Base-by-base conservation (phyloP, 116 monocot genomes). In the Trichopus zeylanicus region DNA sequence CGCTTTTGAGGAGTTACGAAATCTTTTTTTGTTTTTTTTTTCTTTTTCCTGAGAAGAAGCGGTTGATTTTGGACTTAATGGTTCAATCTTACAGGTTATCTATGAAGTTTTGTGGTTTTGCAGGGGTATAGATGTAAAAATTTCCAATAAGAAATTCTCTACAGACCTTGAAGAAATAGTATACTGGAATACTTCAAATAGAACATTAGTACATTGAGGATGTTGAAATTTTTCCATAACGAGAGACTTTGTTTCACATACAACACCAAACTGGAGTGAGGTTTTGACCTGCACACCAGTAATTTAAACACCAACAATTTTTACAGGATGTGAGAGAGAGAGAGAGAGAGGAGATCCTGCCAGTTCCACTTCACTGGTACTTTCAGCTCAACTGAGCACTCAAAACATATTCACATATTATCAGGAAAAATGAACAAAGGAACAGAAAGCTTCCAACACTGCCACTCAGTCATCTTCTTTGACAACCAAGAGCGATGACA, bases 371-470 rank as follows among this genome's bases (percentile, higher is more conserved):
- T 26, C 27, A 29, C 12, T 62, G 31, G 48, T 6, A 31, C 31
- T 42, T 42, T 42, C 42, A 42, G 18, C 29, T 56, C 31, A 30
- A n/a, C 30, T 19, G 48, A n/a, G 26, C 31, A 32, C 49, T 31
- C 49, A 31, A 5, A 42, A 42, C 42, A 42, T 62, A 48, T 46
- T 60, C 31, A 48, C 29, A 62, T 48, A 48, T 62, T 62, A 49
- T 18, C 3, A 1, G 42, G 13, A 18, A 42, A 42, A 48, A 18
- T 16, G n/a, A 21, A 29, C 3, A 63, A 16, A 51, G 20, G 46
- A 48, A 49, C 9, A 62, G 16, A 47, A 26, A 48, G 12, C 8
- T n/a, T n/a, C 48, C 22, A 26, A 13, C 56, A 7, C 30, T 26
- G 42, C 42, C 46, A 26, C 56, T 29, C 20, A 48, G 38, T 46